Evolutionary conservation across 1,284 basidiomycete genomes (phyloP), one percentile per base, ranked within the genome.

Genomic region (Cutaneotrichosporon spelunceum): DNA sequence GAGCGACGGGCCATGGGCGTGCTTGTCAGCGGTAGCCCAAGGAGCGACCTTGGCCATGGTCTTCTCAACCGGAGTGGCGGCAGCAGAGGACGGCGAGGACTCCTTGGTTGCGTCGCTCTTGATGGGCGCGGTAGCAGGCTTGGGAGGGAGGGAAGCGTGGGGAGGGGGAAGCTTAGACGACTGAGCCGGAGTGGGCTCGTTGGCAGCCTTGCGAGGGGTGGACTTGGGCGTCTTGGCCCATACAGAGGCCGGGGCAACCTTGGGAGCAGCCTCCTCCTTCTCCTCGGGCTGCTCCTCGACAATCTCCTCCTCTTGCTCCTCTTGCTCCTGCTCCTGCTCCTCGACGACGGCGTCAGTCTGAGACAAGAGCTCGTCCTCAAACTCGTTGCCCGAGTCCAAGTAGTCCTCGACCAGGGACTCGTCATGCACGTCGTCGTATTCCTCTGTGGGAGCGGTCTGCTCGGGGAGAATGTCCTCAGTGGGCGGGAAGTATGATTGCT

Each of bases 1-100:
- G 56, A 99, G 81, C 67, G 89, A 90, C 29, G 87, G 81, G n/a
- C 86, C 80, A 34, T 69, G 47, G 4, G 77, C 70, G 21, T 79
- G 75, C 0, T 81, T 70, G 55, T 77, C 72, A 26, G 65, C 68
- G 54, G 70, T 63, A 16, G 77, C 75, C 74, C 75, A 79, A 4
- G 77, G 79, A 13, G 77, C 79, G 23, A 71, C 65, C 59, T 75
- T 76, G 29, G 72, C 62, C 7, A 59, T 21, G 7, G 64, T 14
- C 39, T 54, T 56, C 42, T 66, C 62, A 42, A 34, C 49, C 29
- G 52, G 56, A 5, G 62, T 53, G 3, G 53, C 44, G 13, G 59
- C 24, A 27, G 61, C 61, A 30, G 67, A 54, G 26, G 65, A 45
- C 73, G 84, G 85, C 47, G 78, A 75, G 13, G 87, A 86, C 39